A percentile compares a stretch with the other conserved stretches of the same genome.
phyloP scores from a whole-genome alignment of 768 basidiomycete species.

The Trichaptum fuscoviolaceum region DNA sequence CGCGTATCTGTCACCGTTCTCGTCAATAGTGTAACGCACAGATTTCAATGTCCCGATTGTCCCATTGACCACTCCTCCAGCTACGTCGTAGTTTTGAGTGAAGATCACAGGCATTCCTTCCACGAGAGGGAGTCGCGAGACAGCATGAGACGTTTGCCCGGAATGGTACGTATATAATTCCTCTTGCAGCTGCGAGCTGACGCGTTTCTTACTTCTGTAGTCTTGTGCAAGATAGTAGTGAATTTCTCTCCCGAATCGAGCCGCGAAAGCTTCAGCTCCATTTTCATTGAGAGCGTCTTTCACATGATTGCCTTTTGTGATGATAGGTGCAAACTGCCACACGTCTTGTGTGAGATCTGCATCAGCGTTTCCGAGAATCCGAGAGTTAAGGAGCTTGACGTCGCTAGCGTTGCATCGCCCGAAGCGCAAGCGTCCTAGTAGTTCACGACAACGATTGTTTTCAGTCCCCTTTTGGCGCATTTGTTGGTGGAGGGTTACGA shows the following conservation, averaged over 20 bases:
- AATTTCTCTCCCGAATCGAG: conserved; percentile 6
- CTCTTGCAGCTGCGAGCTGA: conserved; percentile 5
- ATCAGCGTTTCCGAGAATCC: conserved; percentile 10
- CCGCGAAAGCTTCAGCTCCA: conserved; percentile 22
- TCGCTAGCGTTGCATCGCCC: conserved; percentile 25
- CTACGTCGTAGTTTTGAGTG: conserved; percentile 31
- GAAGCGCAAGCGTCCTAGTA: conserved; percentile 20
- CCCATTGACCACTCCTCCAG: conserved; percentile 33
- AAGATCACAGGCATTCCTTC: conserved; percentile 38
- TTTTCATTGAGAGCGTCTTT: conserved; percentile 33
- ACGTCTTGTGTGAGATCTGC: conserved; percentile 4
- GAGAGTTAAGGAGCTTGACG: conserved; percentile 16
- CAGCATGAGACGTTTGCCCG: conserved; percentile 23
- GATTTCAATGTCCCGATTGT: conserved; percentile 12
- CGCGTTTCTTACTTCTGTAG: conserved; percentile 8
- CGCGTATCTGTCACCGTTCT: conserved; percentile 14
- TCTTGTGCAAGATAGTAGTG: conserved; percentile 30
- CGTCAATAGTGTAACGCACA: conserved; percentile 21
- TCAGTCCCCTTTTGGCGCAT: conserved; percentile 25
- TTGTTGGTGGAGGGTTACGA: conserved; percentile 23
- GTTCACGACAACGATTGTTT: conserved; percentile 17
- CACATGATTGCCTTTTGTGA: conserved; percentile 30
- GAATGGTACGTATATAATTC: conserved; percentile 18
- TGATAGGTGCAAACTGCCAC: conserved; percentile 29
- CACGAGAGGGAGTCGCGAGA: conserved; percentile 29